These are phyloP conservation scores for Colletotrichum orbiculare DNA, from an alignment of 2,329 filamentous ascomycete species.

Conservation along the genomic window DNA sequence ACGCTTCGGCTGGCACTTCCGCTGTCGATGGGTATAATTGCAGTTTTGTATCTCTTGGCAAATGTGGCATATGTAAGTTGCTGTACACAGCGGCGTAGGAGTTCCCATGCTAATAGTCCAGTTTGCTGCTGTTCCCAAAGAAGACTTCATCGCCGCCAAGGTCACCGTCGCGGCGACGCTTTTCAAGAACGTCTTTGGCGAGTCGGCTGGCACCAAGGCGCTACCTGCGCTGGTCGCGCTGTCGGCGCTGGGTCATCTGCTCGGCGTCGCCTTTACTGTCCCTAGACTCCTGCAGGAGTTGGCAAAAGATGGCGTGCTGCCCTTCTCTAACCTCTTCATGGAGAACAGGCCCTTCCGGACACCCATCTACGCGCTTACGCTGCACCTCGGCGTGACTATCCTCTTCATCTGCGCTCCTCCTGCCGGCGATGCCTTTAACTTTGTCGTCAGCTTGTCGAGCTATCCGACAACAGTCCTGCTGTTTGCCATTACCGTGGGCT, in stretches of 20 bases:
- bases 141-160: slow-evolving; percentile 33
- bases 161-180: slow-evolving; percentile 32
- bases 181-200: slow-evolving; percentile 31
- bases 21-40: slow-evolving; percentile 27
- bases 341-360: slow-evolving; percentile 41
- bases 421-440: slow-evolving; percentile 41
- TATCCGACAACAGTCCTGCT: slow-evolving; percentile 38
- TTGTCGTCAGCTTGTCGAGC: slow-evolving; percentile 38
- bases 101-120: not conserved
- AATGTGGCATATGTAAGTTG: slow-evolving; percentile 29
- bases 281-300: slow-evolving; percentile 40
- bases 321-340: slow-evolving; percentile 41
- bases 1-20: slow-evolving; percentile 27
- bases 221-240: slow-evolving; percentile 28
- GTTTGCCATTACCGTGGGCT: slow-evolving; percentile 36
- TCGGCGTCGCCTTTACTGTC: slow-evolving; percentile 31
- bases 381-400: slow-evolving; percentile 39
- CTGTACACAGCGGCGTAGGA: too few relatives aligned
- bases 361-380: slow-evolving; percentile 37
- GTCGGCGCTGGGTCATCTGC: slow-evolving; percentile 29
- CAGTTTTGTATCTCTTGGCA: slow-evolving; percentile 27
- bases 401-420: slow-evolving; percentile 41
- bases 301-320: slow-evolving; percentile 34
- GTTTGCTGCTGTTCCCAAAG: slow-evolving; percentile 34
- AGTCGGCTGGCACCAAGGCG: slow-evolving; percentile 22